phyloP scores from a whole-genome alignment of 345 rosid genomes.

The Angophora floribunda region DNA sequence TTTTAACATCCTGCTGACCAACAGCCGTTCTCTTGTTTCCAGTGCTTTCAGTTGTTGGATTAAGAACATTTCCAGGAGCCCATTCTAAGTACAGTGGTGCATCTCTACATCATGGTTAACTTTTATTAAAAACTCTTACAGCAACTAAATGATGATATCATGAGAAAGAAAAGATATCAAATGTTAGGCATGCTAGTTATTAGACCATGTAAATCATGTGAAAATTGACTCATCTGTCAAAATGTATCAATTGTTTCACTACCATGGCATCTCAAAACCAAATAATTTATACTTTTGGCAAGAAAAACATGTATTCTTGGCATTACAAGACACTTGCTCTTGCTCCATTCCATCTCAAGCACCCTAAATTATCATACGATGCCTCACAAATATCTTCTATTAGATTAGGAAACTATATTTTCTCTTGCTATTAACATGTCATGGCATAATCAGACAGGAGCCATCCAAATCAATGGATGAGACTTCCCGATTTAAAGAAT shows the following conservation, averaged over 20 bases:
- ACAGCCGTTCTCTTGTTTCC: conserved; percentile 23
- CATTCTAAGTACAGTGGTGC: conserved; percentile 83
- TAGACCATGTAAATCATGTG: not conserved
- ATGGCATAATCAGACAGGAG: not conserved
- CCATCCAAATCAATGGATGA: not conserved
- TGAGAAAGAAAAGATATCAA: not conserved
- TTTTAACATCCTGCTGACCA: conserved; percentile 48
- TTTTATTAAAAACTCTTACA: not conserved
- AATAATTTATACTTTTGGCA: not conserved
- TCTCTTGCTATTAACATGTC: accelerated
- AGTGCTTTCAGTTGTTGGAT: conserved; percentile 23
- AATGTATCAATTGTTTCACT: not conserved
- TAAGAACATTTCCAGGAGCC: conserved; percentile 78
- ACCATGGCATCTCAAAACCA: not conserved
- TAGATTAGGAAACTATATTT: not conserved
- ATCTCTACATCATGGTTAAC: conserved; percentile 40
- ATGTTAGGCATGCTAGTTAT: not conserved
- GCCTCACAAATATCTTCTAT: not conserved
- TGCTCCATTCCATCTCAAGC: not conserved
- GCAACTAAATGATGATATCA: not conserved
- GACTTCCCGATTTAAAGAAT: not conserved
- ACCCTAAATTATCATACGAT: not conserved
- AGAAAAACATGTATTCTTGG: not conserved
- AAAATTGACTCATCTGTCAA: not conserved
- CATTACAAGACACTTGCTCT: not conserved